phyloP scores from a whole-genome alignment of 441 rosid genomes.

The Brassica balearica region DNA sequence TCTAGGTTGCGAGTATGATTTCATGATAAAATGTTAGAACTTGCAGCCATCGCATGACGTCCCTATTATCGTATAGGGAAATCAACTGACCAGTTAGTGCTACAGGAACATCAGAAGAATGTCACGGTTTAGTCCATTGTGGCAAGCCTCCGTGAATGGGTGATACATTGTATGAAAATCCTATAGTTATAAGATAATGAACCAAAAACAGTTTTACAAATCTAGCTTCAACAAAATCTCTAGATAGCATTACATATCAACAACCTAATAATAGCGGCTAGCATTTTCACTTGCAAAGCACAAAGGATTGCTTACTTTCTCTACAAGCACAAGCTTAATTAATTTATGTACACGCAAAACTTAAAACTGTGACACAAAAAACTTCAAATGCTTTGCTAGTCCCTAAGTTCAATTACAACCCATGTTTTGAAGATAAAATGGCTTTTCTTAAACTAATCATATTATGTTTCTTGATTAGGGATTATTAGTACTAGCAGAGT shows the following conservation, averaged over 20 bases:
- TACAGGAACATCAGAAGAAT: slow-evolving; percentile 36
- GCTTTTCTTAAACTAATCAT: not conserved
- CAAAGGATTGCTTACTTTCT: slow-evolving; percentile 8
- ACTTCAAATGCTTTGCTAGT: slow-evolving; percentile 11
- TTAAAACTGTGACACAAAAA: slow-evolving; percentile 11
- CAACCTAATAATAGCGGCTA: not conserved
- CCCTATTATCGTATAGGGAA: not conserved
- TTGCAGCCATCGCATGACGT: not conserved
- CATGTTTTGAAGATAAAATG: slow-evolving; percentile 15
- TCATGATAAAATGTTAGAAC: not conserved
- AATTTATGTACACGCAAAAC: slow-evolving; percentile 16
- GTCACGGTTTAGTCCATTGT: slow-evolving; percentile 68
- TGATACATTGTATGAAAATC: no score
- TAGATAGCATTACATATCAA: not conserved
- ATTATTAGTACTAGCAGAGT: slow-evolving; percentile 62
- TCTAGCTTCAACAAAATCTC: not conserved
- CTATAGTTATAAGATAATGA: no score
- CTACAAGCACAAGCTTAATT: slow-evolving; percentile 11
- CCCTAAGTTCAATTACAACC: slow-evolving; percentile 4
- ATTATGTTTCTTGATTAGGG: slow-evolving; percentile 42
- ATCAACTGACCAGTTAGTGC: not conserved
- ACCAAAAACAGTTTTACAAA: not conserved
- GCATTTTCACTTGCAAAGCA: slow-evolving; percentile 15
- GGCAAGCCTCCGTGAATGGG: slow-evolving; percentile 60
- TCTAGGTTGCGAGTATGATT: not conserved